These are phyloP conservation scores for Herpetomonas tarakana DNA, from an alignment of 208 protist genomes.

Conservation along the genomic window DNA sequence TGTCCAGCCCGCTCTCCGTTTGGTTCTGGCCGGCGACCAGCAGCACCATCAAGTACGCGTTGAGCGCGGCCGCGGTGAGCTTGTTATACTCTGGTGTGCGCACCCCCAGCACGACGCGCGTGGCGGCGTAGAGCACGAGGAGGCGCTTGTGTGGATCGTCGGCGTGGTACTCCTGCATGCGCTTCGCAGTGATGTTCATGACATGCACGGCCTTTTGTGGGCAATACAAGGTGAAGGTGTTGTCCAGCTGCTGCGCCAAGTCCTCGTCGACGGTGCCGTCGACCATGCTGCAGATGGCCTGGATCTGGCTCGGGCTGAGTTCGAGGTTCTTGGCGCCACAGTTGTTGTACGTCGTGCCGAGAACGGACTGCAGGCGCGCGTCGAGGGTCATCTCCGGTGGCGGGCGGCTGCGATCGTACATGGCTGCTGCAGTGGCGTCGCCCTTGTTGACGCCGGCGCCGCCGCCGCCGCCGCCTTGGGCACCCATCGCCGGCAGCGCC, in stretches of 20 bases:
- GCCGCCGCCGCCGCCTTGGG: conserved; percentile 14
- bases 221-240: conserved; percentile 55
- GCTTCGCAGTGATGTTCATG: conserved; percentile 81
- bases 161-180: conserved; percentile 64
- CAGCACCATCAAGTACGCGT: conserved; percentile 80
- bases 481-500: conserved; percentile 57
- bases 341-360: conserved; percentile 69
- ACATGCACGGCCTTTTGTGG: conserved; percentile 68
- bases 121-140: conserved; percentile 69
- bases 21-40: conserved; percentile 66
- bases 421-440: conserved; percentile 9
- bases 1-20: conserved; percentile 62
- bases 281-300: conserved; percentile 58
- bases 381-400: conserved; percentile 65
- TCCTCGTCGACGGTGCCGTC: conserved; percentile 71
- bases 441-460: conserved; percentile 15
- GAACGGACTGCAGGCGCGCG: conserved; percentile 59
- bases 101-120: conserved; percentile 62
- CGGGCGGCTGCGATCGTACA: conserved; percentile 51
- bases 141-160: conserved; percentile 85
- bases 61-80: conserved; percentile 58
- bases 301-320: conserved; percentile 67
- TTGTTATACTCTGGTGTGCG: conserved; percentile 31
- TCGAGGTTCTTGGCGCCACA: conserved; percentile 54
- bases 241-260: conserved; percentile 43